Conservation (phyloP, 768 basidiomycete species). For the Pisolithus marmoratus region DNA sequence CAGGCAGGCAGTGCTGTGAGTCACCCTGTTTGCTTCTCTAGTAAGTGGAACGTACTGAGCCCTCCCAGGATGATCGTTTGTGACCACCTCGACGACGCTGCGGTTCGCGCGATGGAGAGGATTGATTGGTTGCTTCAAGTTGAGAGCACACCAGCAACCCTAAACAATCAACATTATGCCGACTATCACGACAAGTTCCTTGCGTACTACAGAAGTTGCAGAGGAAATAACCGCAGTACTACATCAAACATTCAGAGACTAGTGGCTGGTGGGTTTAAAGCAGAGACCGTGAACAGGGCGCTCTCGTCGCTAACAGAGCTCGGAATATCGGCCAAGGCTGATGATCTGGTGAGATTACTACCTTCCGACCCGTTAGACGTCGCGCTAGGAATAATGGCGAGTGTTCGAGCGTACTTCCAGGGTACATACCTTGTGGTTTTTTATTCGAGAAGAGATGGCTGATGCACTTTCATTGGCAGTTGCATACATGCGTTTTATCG, state of each 20-base stretch:
- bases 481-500: constrained; percentile 40
- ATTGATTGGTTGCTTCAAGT: constrained; percentile 46
- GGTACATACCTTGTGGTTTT: constrained; percentile 39
- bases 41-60: background rate
- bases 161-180: constrained; percentile 46
- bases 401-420: constrained; percentile 70
- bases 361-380: constrained; percentile 48
- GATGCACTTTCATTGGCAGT: constrained; percentile 26
- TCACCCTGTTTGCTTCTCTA: background rate
- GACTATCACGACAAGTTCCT: constrained; percentile 50
- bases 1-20: constrained; percentile 44
- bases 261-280: constrained; percentile 13
- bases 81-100: constrained; percentile 43
- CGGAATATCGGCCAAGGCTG: constrained; percentile 30
- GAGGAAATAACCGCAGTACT: background rate
- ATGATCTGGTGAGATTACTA: constrained; percentile 46
- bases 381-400: constrained; percentile 61
- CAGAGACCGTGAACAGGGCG: constrained; percentile 16
- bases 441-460: background rate
- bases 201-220: constrained; percentile 37
- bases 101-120: constrained; percentile 32
- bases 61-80: constrained; percentile 40
- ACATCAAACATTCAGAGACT: background rate
- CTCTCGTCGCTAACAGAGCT: constrained; percentile 8
- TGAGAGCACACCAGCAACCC: constrained; percentile 45